These are phyloP conservation scores for Trichoderma pleuroti DNA, from an alignment of 2,329 filamentous ascomycete species.

Conservation along the genomic window DNA sequence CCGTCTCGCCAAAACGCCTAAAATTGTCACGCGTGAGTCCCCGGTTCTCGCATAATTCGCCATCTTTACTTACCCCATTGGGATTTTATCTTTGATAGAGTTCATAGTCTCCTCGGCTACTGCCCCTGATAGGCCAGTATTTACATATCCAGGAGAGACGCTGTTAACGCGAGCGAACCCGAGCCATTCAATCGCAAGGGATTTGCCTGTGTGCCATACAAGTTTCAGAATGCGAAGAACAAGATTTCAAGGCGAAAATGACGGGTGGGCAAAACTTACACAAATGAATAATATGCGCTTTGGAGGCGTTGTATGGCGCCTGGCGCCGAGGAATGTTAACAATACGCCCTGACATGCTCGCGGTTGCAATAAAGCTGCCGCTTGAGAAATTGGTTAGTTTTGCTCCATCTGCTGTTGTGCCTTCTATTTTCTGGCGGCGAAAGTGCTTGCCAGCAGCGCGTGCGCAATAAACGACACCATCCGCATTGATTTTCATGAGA, in stretches of 20 bases:
- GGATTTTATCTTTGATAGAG: constrained; percentile 26
- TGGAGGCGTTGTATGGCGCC: constrained; percentile 66
- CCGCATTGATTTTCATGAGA: constrained; percentile 57
- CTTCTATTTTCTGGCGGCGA: constrained; percentile 64
- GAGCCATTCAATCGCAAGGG: constrained; percentile 72
- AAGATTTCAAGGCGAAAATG: not conserved
- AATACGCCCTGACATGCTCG: constrained; percentile 74
- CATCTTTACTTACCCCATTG: not conserved
- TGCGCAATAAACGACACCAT: constrained; percentile 75
- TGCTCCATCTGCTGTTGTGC: constrained; percentile 50
- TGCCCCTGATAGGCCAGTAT: constrained; percentile 49
- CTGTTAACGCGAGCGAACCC: constrained; percentile 70
- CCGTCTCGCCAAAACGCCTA: constrained; percentile 53
- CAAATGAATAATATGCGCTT: constrained; percentile 46
- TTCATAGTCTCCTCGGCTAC: constrained; percentile 34
- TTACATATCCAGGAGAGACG: constrained; percentile 71
- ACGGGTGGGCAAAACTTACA: constrained; percentile 43
- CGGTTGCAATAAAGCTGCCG: constrained; percentile 43
- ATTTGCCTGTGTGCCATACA: constrained; percentile 44
- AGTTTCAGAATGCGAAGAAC: not conserved
- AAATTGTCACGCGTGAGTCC: not conserved
- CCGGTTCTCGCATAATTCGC: not conserved
- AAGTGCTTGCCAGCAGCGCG: constrained; percentile 66
- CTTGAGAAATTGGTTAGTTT: not conserved
- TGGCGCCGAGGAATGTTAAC: constrained; percentile 75